Evolutionary conservation across 331 rosid genomes (phyloP).

Genomic region (Quercus phellos): DNA sequence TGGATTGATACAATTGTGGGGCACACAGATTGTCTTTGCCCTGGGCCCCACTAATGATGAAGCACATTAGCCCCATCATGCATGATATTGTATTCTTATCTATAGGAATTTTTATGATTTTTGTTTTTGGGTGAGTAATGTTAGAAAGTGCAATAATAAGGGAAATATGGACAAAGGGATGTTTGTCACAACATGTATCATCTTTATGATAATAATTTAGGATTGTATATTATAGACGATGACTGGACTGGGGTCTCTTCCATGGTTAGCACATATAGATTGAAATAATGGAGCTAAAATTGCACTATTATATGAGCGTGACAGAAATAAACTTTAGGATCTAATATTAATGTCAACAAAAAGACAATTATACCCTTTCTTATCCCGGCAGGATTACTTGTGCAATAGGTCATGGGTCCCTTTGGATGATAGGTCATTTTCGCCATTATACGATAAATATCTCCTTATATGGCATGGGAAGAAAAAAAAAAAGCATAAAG

Average conservation of each 20-base stretch:
- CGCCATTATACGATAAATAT: constrained; percentile 27
- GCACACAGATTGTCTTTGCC: constrained; percentile 27
- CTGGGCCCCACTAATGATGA: constrained; percentile 34
- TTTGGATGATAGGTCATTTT: constrained; percentile 38
- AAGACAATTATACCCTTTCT: constrained; percentile 15
- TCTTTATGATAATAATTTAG: constrained; percentile 39
- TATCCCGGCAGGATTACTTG: constrained; percentile 28
- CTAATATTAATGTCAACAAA: constrained; percentile 11
- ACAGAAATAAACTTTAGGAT: constrained; percentile 5
- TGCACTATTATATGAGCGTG: constrained; percentile 14
- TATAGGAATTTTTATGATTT: constrained; percentile 6
- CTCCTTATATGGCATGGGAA: constrained; percentile 25
- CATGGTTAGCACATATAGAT: background rate
- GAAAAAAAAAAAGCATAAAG: background rate
- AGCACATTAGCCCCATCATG: constrained; percentile 19
- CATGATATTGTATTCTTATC: constrained; percentile 29
- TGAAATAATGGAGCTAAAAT: constrained; percentile 28
- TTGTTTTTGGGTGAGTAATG: constrained; percentile 30
- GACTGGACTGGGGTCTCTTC: constrained; percentile 38
- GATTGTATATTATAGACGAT: constrained; percentile 25
- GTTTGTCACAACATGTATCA: constrained; percentile 44
- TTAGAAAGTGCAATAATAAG: constrained; percentile 35
- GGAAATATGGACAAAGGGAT: constrained; percentile 44
- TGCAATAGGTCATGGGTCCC: constrained; percentile 36
- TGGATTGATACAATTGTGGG: constrained; percentile 50